Evolutionary conservation across 208 protist genomes (phyloP).

Genomic region (Leishmania arabica): DNA sequence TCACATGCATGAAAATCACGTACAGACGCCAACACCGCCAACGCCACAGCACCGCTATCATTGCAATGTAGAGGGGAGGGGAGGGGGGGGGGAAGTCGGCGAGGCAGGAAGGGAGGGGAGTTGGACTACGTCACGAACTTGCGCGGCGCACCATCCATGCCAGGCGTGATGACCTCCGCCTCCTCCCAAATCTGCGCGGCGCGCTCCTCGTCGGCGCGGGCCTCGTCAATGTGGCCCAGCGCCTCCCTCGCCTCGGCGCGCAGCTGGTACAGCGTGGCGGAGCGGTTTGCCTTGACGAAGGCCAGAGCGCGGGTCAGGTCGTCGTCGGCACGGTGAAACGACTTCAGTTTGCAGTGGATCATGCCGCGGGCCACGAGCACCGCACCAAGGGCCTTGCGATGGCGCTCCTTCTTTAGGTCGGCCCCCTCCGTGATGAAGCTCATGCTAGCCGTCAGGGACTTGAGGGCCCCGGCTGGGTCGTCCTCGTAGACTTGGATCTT

Average conservation of each 20-base stretch:
- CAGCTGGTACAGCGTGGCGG: constrained; percentile 84
- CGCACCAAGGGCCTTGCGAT: constrained; percentile 83
- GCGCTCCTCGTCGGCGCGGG: constrained; percentile 78
- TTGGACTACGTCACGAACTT: constrained; percentile 82
- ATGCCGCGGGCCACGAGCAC: constrained; percentile 81
- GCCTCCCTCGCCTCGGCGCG: constrained; percentile 85
- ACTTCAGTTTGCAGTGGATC: constrained; percentile 87
- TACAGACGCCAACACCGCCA: neutral
- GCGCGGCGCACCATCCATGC: constrained; percentile 69
- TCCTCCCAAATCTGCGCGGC: constrained; percentile 90
- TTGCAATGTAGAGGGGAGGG: neutral
- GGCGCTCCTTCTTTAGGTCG: constrained; percentile 65
- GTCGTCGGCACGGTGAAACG: constrained; percentile 76
- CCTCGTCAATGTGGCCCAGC: constrained; percentile 80
- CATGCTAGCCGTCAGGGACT: constrained; percentile 81
- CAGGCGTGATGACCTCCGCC: constrained; percentile 77
- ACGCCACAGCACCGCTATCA: neutral
- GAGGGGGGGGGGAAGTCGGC: neutral
- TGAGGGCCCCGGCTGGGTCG: constrained; percentile 83
- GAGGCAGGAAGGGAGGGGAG: neutral
- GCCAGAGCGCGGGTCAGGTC: constrained; percentile 78
- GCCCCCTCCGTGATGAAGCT: constrained; percentile 72
- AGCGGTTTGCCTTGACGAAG: constrained; percentile 80
- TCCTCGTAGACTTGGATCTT: constrained; percentile 92
- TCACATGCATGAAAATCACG: neutral